Conservation (phyloP, 257 asterid species). For the Rauvolfia tetraphylla region DNA sequence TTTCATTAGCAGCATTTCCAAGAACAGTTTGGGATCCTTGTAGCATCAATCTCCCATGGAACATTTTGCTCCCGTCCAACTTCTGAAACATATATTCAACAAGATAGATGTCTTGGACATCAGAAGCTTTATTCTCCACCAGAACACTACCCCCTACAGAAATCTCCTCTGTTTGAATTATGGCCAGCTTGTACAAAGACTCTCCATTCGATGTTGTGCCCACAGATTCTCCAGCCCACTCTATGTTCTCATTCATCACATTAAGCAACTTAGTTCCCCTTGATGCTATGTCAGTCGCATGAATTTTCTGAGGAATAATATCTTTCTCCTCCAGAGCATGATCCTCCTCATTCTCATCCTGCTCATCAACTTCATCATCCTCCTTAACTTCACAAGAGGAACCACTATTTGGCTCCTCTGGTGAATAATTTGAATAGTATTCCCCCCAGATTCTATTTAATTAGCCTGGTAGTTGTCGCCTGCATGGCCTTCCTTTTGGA, state of each 20-base stretch:
- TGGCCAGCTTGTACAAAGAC: slow-evolving; percentile 50
- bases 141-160: slow-evolving; percentile 55
- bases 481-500: slow-evolving; percentile 92
- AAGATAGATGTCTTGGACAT: slow-evolving; percentile 44
- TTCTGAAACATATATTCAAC: slow-evolving; percentile 89
- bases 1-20: slow-evolving; percentile 81
- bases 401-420: slow-evolving; percentile 53
- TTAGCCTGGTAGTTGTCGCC: slow-evolving; percentile 84
- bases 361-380: slow-evolving; percentile 60
- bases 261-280: slow-evolving; percentile 43
- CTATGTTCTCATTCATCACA: slow-evolving; percentile 32
- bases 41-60: slow-evolving; percentile 79
- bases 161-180: slow-evolving; percentile 51
- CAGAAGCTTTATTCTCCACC: slow-evolving; percentile 50
- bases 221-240: slow-evolving; percentile 64
- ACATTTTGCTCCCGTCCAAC: slow-evolving; percentile 61
- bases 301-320: slow-evolving; percentile 34
- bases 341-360: slow-evolving; percentile 75
- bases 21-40: slow-evolving; percentile 76
- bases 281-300: slow-evolving; percentile 27
- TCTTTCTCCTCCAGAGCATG: slow-evolving; percentile 52
- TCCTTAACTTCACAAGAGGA: slow-evolving; percentile 49
- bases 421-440: slow-evolving; percentile 75
- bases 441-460: slow-evolving; percentile 92
- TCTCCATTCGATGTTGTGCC: slow-evolving; percentile 60